A percentile compares a stretch with the other conserved stretches of the same genome.
Conservation (phyloP, 2,329 filamentous ascomycete genomes). For the Plectosphaerella cucumerina region DNA sequence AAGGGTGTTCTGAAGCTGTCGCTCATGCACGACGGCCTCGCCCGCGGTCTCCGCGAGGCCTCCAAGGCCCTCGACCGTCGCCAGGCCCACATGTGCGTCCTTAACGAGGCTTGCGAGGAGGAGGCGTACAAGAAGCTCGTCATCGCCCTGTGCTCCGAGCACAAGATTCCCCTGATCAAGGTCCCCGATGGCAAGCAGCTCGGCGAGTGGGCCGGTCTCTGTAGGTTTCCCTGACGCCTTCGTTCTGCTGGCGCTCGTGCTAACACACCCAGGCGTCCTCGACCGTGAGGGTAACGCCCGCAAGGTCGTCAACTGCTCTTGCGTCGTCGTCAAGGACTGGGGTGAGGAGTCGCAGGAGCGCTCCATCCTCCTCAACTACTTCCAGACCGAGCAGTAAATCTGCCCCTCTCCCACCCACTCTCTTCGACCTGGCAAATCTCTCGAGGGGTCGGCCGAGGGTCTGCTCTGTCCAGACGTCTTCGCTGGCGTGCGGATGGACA, state of each 20-base stretch:
- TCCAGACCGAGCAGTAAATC: conserved; percentile 80
- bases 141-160: conserved; percentile 96
- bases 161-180: conserved; percentile 99
- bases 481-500: no score
- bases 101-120: conserved; percentile 99
- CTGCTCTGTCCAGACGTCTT: no score
- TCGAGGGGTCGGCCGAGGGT: no score
- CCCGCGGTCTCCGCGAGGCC: conserved; percentile 95
- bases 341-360: conserved; percentile 99
- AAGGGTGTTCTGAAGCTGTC: conserved; percentile 99
- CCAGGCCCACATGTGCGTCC: conserved; percentile 99
- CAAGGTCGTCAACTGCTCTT: conserved; percentile 99
- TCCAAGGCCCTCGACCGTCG: conserved; percentile 98
- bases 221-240: conserved; percentile 52
- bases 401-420: not conserved
- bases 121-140: conserved; percentile 99
- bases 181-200: conserved; percentile 99
- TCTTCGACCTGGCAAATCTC: no score
- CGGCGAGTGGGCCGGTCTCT: conserved; percentile 99
- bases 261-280: conserved; percentile 68
- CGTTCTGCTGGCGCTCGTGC: not conserved
- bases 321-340: conserved; percentile 99
- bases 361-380: conserved; percentile 99
- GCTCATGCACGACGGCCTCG: conserved; percentile 99
- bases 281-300: conserved; percentile 99